These are phyloP conservation scores for Thalia dealbata DNA, from an alignment of 176 grass and related monocot species.

Conservation along the genomic window DNA sequence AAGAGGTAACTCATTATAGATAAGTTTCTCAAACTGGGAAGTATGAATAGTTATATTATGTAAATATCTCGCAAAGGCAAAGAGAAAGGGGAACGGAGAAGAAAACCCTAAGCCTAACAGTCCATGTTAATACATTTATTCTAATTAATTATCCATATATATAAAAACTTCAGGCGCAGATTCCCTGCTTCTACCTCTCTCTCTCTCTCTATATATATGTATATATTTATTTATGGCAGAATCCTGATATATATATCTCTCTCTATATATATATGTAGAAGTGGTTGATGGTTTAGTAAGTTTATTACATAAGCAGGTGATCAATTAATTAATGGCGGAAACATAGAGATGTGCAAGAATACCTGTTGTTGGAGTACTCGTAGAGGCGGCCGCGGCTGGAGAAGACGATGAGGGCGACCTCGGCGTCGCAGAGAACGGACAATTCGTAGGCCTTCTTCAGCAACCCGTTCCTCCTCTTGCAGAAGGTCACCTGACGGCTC, in stretches of 20 bases:
- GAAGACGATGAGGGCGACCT: conserved; percentile 41
- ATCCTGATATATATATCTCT: no score
- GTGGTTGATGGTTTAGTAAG: no score
- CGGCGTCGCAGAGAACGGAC: conserved; percentile 41
- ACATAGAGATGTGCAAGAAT: background rate
- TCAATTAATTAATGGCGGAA: background rate
- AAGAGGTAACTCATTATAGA: background rate
- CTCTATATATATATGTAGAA: no score
- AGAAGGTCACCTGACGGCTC: conserved; percentile 46
- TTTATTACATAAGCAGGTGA: no score
- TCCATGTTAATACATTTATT: background rate
- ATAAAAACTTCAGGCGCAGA: no score
- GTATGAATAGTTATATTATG: background rate
- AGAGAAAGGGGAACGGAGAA: conserved; percentile 4
- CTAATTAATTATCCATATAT: no score
- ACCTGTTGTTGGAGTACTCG: conserved; percentile 43
- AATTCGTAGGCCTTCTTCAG: conserved; percentile 48
- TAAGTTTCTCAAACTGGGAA: conserved; percentile 8
- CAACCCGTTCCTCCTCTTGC: conserved; percentile 43
- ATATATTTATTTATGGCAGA: no score
- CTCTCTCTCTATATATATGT: no score
- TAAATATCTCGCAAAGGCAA: conserved; percentile 14
- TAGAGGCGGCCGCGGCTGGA: conserved; percentile 44
- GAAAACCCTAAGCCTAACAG: conserved; percentile 23
- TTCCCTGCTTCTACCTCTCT: no score